Evolutionary conservation across 2,329 filamentous ascomycete genomes (phyloP).

Genomic region (Pseudogymnoascus sp.): DNA sequence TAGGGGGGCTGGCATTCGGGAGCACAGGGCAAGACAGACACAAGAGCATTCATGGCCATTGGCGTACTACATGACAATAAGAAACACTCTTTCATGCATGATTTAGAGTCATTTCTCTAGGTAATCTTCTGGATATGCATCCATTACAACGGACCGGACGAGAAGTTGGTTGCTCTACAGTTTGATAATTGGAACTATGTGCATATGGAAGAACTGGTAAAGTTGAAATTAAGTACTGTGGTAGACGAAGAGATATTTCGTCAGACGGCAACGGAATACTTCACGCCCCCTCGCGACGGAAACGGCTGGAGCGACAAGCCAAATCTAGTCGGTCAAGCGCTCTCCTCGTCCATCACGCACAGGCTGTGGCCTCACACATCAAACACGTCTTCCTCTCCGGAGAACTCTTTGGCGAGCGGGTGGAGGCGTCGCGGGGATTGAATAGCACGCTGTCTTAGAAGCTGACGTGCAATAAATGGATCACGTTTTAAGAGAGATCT

Average conservation of each 20-base stretch:
- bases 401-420: not conserved
- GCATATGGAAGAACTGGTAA: constrained; percentile 19
- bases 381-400: not conserved
- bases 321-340: not conserved
- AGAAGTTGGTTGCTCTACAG: constrained; percentile 9
- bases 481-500: not conserved
- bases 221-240: constrained; percentile 14
- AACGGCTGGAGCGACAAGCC: not conserved
- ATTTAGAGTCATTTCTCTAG: constrained; percentile 19
- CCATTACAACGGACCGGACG: too few relatives aligned
- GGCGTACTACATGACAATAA: constrained; percentile 22
- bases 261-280: too few relatives aligned
- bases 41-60: constrained; percentile 34
- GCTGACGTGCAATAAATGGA: not conserved
- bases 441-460: not conserved
- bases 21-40: constrained; percentile 32
- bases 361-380: not conserved
- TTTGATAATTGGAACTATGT: constrained; percentile 35
- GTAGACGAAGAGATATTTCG: constrained; percentile 6
- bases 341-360: not conserved
- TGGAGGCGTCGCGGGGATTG: not conserved
- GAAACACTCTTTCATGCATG: constrained; percentile 33
- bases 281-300: not conserved
- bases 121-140: constrained; percentile 23
- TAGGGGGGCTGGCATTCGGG: too few relatives aligned